A percentile compares a stretch with the other conserved stretches of the same genome.
Conservation (phyloP, 768 basidiomycete species). For the Exidia glandulosa region DNA sequence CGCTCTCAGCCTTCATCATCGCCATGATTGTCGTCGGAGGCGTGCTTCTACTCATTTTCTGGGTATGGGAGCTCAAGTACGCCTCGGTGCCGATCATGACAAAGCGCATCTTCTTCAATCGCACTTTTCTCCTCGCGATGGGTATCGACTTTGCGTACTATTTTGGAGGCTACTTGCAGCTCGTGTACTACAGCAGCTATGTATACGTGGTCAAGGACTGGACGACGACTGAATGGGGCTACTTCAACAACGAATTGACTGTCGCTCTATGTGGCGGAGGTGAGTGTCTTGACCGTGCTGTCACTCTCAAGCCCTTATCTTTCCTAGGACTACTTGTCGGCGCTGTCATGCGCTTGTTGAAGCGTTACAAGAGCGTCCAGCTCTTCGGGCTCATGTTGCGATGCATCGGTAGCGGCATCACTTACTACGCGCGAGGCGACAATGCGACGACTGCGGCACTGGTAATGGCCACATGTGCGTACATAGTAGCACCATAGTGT, state of each 20-base stretch:
- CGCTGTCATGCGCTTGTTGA: slow-evolving; percentile 28
- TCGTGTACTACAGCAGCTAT: not conserved
- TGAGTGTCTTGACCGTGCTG: not conserved
- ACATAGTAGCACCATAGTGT: not conserved
- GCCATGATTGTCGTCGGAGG: slow-evolving; percentile 22
- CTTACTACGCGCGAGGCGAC: slow-evolving; percentile 16
- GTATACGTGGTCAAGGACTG: not conserved
- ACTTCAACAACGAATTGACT: slow-evolving; percentile 23
- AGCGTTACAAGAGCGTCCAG: slow-evolving; percentile 36
- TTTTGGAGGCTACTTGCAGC: not conserved
- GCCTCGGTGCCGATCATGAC: slow-evolving; percentile 26
- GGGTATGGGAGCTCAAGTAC: slow-evolving; percentile 21
- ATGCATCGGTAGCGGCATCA: slow-evolving; percentile 20
- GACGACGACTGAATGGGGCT: slow-evolving; percentile 17
- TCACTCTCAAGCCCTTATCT: not conserved
- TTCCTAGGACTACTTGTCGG: slow-evolving; percentile 39
- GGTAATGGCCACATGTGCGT: slow-evolving; percentile 21
- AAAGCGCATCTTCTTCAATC: slow-evolving; percentile 22
- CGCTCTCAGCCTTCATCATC: slow-evolving; percentile 19
- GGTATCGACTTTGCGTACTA: slow-evolving; percentile 5
- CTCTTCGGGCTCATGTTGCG: slow-evolving; percentile 23
- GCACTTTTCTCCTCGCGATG: slow-evolving; percentile 19
- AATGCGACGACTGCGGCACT: slow-evolving; percentile 19
- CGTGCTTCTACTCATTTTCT: slow-evolving; percentile 18
- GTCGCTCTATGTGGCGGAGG: slow-evolving; percentile 26